Base-by-base conservation (phyloP, 805 yeast genomes). In the Priceomyces medius region DNA sequence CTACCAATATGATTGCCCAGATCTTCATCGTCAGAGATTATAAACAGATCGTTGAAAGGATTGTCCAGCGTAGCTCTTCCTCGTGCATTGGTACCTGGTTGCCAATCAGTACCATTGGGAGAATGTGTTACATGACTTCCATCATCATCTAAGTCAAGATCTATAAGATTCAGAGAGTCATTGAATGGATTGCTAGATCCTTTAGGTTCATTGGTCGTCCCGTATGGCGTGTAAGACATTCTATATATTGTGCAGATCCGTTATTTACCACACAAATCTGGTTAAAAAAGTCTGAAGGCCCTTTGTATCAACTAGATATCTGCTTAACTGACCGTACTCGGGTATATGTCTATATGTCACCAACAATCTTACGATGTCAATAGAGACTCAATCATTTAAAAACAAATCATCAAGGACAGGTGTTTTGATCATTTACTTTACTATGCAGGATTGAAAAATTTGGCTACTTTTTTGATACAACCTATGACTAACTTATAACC, bases 1-100 rank as follows among this genome's bases (percentile, higher is more conserved):
- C 29, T 6, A 21, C 24, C 24, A 7, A 9, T 26, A 14, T 26
- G 14, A 14, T 14, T 14, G 23, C 19, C 21, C 23, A 48, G 48
- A 23, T 50, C 49, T 6, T 53, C 52, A 28, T 64, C 68, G 41
- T 67, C 73, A 3, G 68, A 58, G 13, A 67, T 43, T n/a, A 59
- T 53, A 21, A 64, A 56, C 35, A 56, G 52, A 43, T 68, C 74
- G 13, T 56, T 67, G 45, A 68, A 68, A 3, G 68, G 68, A 40
- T 63, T 52, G 32, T 46, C 40, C 16, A 26, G 35, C 16, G 14
- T 17, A 32, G 37, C 18, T 20, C 19, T 20, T 10, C 19, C 35
- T 26, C 29, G 12, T n/a, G 14, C 9, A 26, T n/a, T n/a, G 29
- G 29, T n/a, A 9, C 29, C 29, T n/a, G 29, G 29, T 5, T 26